Conservation (phyloP, 768 basidiomycete species). For the Inosperma sp. region DNA sequence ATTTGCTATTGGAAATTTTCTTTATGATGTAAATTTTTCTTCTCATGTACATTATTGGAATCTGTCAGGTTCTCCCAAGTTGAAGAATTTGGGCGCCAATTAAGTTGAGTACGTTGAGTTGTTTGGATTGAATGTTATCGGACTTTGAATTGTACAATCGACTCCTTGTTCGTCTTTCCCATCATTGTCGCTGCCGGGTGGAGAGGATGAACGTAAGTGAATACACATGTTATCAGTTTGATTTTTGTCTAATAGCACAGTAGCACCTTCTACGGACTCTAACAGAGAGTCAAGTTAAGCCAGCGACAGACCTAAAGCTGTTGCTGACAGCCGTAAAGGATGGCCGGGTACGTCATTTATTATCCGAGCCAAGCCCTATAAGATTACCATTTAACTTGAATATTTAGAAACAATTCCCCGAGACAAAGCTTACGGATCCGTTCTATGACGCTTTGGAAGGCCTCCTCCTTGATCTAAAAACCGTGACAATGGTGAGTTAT, state of each 20-base stretch:
- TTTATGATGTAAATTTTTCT: background rate
- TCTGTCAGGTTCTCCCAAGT: too few relatives aligned
- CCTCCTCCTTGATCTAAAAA: slow-evolving; percentile 79
- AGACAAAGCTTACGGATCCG: slow-evolving; percentile 73
- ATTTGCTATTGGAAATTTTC: too few relatives aligned
- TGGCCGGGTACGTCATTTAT: slow-evolving; percentile 62
- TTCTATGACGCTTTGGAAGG: slow-evolving; percentile 95
- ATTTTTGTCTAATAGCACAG: background rate
- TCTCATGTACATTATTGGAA: background rate
- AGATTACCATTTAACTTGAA: slow-evolving; percentile 11
- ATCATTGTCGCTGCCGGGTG: background rate
- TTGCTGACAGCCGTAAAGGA: slow-evolving; percentile 85
- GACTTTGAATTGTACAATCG: slow-evolving; percentile 6
- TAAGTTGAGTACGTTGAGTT: too few relatives aligned
- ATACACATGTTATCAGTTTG: slow-evolving; percentile 1
- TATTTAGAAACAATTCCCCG: slow-evolving; percentile 43
- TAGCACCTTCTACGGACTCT: slow-evolving; percentile 90
- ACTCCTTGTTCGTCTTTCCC: slow-evolving; percentile 6
- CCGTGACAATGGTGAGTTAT: slow-evolving; percentile 57
- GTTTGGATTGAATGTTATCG: slow-evolving; percentile 6
- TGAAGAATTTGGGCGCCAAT: too few relatives aligned
- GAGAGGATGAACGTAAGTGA: slow-evolving; percentile 9
- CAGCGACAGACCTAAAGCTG: slow-evolving; percentile 71
- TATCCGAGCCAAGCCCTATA: slow-evolving; percentile 14
- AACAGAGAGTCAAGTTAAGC: slow-evolving; percentile 69